These are phyloP conservation scores for Diospyros lotus DNA, from an alignment of 148 eudicot species.

Conservation along the genomic window DNA sequence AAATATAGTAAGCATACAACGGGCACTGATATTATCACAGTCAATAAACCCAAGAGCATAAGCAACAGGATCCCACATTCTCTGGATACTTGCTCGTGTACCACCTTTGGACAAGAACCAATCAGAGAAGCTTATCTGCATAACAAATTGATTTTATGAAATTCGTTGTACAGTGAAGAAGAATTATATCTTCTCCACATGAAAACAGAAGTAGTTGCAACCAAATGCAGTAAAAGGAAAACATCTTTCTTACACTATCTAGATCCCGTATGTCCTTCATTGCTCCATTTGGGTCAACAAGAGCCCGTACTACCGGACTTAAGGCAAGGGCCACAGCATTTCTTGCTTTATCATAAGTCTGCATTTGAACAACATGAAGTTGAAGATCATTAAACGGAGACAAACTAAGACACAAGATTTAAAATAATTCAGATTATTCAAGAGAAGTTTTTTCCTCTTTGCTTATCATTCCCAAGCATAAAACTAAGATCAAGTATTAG, in stretches of 20 bases:
- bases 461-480: background rate
- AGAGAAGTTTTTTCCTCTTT: background rate
- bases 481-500: background rate
- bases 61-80: conserved; percentile 99
- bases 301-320: conserved; percentile 93
- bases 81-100: conserved; percentile 85
- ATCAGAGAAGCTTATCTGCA: conserved; percentile 92
- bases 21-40: conserved; percentile 97
- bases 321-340: conserved; percentile 97
- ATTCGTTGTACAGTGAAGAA: background rate
- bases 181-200: background rate
- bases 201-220: background rate
- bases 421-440: background rate
- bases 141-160: conserved; percentile 12
- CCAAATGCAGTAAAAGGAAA: conserved; percentile 7
- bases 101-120: conserved; percentile 99
- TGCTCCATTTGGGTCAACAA: conserved; percentile 99
- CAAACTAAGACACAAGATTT: background rate
- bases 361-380: conserved; percentile 26
- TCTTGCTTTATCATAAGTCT: conserved; percentile 97
- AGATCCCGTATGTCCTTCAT: conserved; percentile 76
- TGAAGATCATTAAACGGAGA: background rate
- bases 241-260: conserved; percentile 58
- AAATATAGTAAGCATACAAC: conserved; percentile 99
- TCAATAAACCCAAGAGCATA: conserved; percentile 99